These are phyloP conservation scores for Didymella lethalis DNA, from an alignment of 2,329 filamentous ascomycete species.

Conservation along the genomic window DNA sequence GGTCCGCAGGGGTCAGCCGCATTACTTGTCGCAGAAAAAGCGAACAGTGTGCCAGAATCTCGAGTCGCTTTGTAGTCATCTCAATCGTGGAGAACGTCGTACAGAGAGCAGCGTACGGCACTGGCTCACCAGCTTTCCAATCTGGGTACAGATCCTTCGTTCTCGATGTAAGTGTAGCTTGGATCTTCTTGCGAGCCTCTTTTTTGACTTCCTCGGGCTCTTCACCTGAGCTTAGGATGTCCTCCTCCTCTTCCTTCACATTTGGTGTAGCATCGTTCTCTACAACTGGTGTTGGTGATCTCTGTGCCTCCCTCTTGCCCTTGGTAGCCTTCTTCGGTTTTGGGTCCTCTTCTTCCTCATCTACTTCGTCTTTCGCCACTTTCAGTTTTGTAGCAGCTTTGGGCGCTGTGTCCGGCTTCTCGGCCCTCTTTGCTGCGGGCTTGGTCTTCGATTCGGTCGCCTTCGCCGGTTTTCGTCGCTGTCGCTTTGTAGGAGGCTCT, in stretches of 20 bases:
- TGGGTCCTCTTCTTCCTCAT: constrained; percentile 33
- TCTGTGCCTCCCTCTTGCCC: constrained; percentile 31
- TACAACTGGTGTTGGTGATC: constrained; percentile 32
- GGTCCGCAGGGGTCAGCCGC: constrained; percentile 83
- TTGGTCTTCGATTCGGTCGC: constrained; percentile 23
- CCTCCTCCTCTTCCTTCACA: constrained; percentile 45
- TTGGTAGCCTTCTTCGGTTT: constrained; percentile 27
- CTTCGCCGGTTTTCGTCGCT: constrained; percentile 43
- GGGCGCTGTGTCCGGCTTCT: constrained; percentile 25
- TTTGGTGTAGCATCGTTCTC: constrained; percentile 35
- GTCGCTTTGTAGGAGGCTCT: constrained; percentile 48
- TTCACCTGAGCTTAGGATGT: constrained; percentile 62
- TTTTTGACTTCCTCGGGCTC: constrained; percentile 75
- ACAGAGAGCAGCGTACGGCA: constrained; percentile 93
- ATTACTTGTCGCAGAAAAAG: constrained; percentile 94
- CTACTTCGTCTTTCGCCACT: constrained; percentile 19
- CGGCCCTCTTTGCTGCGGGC: constrained; percentile 25
- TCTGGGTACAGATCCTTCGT: constrained; percentile 88
- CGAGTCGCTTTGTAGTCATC: constrained; percentile 88
- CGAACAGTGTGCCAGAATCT: constrained; percentile 88
- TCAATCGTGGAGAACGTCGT: constrained; percentile 94
- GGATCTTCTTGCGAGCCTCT: constrained; percentile 81
- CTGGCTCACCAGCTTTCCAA: constrained; percentile 87
- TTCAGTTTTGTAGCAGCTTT: constrained; percentile 27
- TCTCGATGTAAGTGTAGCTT: constrained; percentile 74